Evolutionary conservation across 345 rosid species (phyloP).

Genomic region (Excoecaria agallocha): DNA sequence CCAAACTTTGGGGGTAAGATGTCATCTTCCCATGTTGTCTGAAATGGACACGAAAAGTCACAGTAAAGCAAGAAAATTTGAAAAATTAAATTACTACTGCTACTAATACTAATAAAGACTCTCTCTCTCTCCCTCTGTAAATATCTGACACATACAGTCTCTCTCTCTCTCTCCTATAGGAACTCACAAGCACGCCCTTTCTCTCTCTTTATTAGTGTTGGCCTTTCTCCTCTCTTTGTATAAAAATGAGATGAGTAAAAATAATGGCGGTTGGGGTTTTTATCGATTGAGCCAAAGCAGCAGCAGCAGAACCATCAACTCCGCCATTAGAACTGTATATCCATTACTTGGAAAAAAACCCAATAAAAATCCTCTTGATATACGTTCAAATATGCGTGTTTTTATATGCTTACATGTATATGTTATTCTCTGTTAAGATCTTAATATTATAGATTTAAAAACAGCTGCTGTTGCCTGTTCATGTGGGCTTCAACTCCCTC

Average conservation of each 20-base stretch:
- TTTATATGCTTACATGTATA: constrained; percentile 3
- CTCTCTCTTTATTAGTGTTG: not conserved
- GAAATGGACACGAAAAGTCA: constrained; percentile 12
- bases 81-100: too few species aligned
- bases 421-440: constrained; percentile 20
- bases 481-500: constrained; percentile 17
- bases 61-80: constrained; percentile 11
- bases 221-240: constrained; percentile 17
- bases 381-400: not conserved
- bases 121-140: not conserved
- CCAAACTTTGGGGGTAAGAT: constrained; percentile 3
- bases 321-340: constrained; percentile 22
- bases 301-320: constrained; percentile 22
- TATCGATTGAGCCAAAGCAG: constrained; percentile 30
- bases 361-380: constrained; percentile 14
- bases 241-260: constrained; percentile 20
- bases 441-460: not conserved
- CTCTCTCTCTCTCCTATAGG: constrained; percentile 2
- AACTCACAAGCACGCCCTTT: constrained; percentile 8
- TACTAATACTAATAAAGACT: not conserved
- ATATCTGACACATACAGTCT: constrained; percentile 23
- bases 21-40: not conserved
- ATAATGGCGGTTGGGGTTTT: constrained; percentile 41
- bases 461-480: constrained; percentile 25
- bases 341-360: constrained; percentile 30